Percentiles rank a stretch among this genome's conserved stretches.
phyloP scores from a whole-genome alignment of 805 yeast genomes.

The Candida boleticola region DNA sequence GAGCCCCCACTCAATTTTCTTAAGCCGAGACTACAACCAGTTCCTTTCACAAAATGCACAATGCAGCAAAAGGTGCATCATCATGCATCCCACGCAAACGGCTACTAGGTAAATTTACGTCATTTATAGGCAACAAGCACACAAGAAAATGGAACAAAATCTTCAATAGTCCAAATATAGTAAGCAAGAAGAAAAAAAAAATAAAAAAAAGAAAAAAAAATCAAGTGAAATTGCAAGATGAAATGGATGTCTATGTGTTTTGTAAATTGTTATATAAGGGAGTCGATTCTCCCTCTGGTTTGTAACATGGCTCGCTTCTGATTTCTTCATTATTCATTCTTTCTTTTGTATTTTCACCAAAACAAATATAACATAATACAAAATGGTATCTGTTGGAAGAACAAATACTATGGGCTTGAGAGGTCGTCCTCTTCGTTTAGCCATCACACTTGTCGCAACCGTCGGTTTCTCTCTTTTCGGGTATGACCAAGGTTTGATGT shows the following conservation, averaged over 20 bases:
- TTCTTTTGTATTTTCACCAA: not conserved
- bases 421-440: constrained; percentile 47
- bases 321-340: no score
- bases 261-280: not conserved
- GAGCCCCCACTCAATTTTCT: not conserved
- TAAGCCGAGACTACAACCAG: not conserved
- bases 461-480: constrained; percentile 33
- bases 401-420: constrained; percentile 55
- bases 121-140: not conserved
- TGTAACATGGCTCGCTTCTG: no score
- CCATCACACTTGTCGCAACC: constrained; percentile 25
- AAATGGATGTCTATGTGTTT: not conserved
- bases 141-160: no score
- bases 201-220: not conserved
- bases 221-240: not conserved
- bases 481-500: constrained; percentile 44
- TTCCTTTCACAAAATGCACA: not conserved
- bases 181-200: not conserved
- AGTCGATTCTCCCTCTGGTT: not conserved
- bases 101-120: not conserved
- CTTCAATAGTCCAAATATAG: no score
- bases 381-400: constrained; percentile 16
- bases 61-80: not conserved
- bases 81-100: not conserved
- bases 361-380: no score